Conservation (phyloP, 495 filamentous ascomycete species). For the Trichoderma orchidacearum region DNA sequence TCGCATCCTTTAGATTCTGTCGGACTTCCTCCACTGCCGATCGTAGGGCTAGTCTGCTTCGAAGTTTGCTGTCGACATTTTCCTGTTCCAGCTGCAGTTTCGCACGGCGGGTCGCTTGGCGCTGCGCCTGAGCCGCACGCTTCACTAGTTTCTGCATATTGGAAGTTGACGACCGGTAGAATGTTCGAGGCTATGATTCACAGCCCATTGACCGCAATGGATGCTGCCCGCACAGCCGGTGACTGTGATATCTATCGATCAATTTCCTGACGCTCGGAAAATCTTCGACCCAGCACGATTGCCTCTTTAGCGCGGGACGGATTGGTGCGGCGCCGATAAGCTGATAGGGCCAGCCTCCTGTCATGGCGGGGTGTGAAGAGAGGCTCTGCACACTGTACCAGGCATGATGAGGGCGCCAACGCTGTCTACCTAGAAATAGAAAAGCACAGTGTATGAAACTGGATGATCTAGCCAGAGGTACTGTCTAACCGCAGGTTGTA, state of each 20-base stretch:
- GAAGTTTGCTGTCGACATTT: background rate
- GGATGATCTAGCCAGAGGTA: no score
- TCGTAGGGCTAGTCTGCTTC: slow-evolving; percentile 4
- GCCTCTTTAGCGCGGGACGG: background rate
- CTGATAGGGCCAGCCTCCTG: background rate
- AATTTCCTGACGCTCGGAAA: background rate
- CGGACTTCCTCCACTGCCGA: slow-evolving; percentile 2
- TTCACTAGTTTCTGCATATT: slow-evolving; percentile 49
- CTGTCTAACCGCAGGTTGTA: no score
- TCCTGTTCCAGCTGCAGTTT: background rate
- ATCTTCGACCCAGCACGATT: background rate
- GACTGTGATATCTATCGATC: background rate
- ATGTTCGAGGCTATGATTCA: background rate
- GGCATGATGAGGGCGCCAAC: background rate
- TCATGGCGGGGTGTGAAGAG: background rate
- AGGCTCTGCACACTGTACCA: background rate
- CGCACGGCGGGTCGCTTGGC: slow-evolving; percentile 30
- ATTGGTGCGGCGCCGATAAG: background rate
- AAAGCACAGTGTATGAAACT: background rate
- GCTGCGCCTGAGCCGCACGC: slow-evolving; percentile 37
- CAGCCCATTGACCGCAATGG: background rate
- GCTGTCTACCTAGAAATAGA: background rate
- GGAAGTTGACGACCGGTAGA: slow-evolving; percentile 1
- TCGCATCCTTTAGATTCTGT: slow-evolving; percentile 12
- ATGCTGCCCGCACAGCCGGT: background rate